Conservation (phyloP, 2,329 filamentous ascomycete genomes). For the Aspergillus spinulosporus region DNA sequence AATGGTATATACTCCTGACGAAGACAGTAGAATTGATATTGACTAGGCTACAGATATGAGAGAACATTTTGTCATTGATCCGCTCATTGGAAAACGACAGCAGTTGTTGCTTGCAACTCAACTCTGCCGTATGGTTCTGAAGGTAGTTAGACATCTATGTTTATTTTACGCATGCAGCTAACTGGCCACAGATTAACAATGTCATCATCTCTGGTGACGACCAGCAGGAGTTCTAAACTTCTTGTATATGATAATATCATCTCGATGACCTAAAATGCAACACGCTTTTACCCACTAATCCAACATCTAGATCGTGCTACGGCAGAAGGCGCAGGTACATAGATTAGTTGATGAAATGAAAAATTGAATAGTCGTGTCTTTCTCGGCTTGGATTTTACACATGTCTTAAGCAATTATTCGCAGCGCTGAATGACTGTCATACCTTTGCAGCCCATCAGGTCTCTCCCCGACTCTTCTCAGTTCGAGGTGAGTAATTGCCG, state of each 20-base stretch:
- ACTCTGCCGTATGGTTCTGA: slow-evolving; percentile 95
- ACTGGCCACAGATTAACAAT: slow-evolving; percentile 67
- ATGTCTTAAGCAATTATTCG: not conserved
- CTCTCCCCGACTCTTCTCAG: not conserved
- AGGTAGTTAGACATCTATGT: slow-evolving; percentile 55
- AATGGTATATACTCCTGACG: slow-evolving; percentile 62
- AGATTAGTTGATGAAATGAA: slow-evolving; percentile 23
- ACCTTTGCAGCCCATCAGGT: not conserved
- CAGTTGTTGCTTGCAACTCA: slow-evolving; percentile 95
- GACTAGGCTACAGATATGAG: slow-evolving; percentile 70
- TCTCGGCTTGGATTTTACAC: not conserved
- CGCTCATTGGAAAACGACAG: slow-evolving; percentile 95
- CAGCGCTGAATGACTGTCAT: not conserved
- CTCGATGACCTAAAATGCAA: slow-evolving; percentile 22
- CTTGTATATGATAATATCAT: slow-evolving; percentile 24
- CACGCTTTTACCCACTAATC: slow-evolving; percentile 22
- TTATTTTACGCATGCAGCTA: slow-evolving; percentile 16
- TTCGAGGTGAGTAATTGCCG: not conserved
- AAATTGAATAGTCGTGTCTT: slow-evolving; percentile 15
- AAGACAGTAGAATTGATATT: not conserved
- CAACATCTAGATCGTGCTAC: slow-evolving; percentile 17
- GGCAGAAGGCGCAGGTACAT: slow-evolving; percentile 21
- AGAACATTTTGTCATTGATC: slow-evolving; percentile 96
- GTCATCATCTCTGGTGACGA: slow-evolving; percentile 88
- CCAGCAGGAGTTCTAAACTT: slow-evolving; percentile 76